phyloP scores from a whole-genome alignment of 169 alveolate genomes.

The Plasmodium gallinaceum region DNA sequence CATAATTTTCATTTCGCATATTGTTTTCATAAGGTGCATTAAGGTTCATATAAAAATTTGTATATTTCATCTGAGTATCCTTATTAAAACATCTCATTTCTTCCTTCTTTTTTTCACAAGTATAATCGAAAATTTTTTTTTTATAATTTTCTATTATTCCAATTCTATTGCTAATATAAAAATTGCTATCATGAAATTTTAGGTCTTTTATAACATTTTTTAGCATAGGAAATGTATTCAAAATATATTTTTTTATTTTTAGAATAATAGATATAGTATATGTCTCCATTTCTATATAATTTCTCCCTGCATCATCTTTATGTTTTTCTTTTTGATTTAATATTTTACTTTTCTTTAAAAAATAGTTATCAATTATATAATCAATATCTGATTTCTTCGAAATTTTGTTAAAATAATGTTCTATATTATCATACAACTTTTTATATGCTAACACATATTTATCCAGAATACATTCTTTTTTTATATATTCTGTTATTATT shows the following conservation, averaged over 20 bases:
- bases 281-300: constrained; percentile 72
- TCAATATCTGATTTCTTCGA: constrained; percentile 46
- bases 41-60: neutral
- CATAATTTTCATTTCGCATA: too few species aligned
- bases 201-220: constrained; percentile 25
- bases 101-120: neutral
- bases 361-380: constrained; percentile 14
- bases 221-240: constrained; percentile 56
- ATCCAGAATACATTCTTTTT: constrained; percentile 57
- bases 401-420: constrained; percentile 20
- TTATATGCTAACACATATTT: constrained; percentile 38
- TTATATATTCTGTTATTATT: constrained; percentile 54
- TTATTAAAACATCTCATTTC: too few species aligned
- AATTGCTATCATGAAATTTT: constrained; percentile 9
- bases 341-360: constrained; percentile 3
- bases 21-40: too few species aligned
- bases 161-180: constrained; percentile 42
- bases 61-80: neutral
- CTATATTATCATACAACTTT: constrained; percentile 52
- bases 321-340: neutral
- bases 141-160: constrained; percentile 63
- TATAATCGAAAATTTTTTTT: constrained; percentile 23
- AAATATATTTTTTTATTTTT: constrained; percentile 23
- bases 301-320: constrained; percentile 6
- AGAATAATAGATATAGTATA: constrained; percentile 60